These are phyloP conservation scores for Mycothermus thermophilus DNA, from an alignment of 495 filamentous ascomycete species.

Conservation along the genomic window DNA sequence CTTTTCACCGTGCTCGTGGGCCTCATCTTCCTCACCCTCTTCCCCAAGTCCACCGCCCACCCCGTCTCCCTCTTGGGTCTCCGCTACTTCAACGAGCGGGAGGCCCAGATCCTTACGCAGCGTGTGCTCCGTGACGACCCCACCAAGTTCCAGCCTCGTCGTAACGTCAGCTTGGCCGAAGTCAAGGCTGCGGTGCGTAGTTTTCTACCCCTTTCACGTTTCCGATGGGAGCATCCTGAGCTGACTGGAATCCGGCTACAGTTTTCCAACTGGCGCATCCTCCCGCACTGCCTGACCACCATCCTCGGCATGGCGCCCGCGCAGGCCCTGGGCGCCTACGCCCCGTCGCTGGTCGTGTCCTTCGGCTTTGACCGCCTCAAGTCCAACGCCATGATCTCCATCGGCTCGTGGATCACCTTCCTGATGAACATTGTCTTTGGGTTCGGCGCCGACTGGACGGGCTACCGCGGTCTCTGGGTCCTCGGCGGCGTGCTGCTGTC, in stretches of 20 bases:
- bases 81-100: slow-evolving; percentile 24
- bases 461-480: slow-evolving; percentile 11
- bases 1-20: slow-evolving; percentile 39
- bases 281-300: slow-evolving; percentile 32
- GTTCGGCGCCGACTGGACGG: slow-evolving; percentile 21
- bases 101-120: slow-evolving; percentile 22
- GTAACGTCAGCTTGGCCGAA: slow-evolving; percentile 10
- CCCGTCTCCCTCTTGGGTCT: slow-evolving; percentile 31
- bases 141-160: slow-evolving; percentile 10
- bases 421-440: slow-evolving; percentile 33
- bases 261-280: slow-evolving; percentile 24
- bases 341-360: slow-evolving; percentile 26
- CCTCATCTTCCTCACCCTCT: slow-evolving; percentile 34
- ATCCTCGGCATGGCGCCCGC: slow-evolving; percentile 17
- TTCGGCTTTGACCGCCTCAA: slow-evolving; percentile 35
- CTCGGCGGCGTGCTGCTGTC: slow-evolving; percentile 10
- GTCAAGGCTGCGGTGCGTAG: slow-evolving; percentile 11
- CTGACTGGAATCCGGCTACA: too few relatives aligned
- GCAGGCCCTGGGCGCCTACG: slow-evolving; percentile 25
- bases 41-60: slow-evolving; percentile 31
- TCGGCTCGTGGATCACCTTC: slow-evolving; percentile 23
- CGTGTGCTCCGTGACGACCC: slow-evolving; percentile 28
- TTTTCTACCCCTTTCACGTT: not conserved
- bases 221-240: too few relatives aligned
- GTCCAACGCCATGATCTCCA: slow-evolving; percentile 39